Percentiles rank a stretch among this genome's conserved stretches.
These are phyloP conservation scores for Fonsecaea pugnacius DNA, from an alignment of 2,329 filamentous ascomycete species.

Conservation along the genomic window DNA sequence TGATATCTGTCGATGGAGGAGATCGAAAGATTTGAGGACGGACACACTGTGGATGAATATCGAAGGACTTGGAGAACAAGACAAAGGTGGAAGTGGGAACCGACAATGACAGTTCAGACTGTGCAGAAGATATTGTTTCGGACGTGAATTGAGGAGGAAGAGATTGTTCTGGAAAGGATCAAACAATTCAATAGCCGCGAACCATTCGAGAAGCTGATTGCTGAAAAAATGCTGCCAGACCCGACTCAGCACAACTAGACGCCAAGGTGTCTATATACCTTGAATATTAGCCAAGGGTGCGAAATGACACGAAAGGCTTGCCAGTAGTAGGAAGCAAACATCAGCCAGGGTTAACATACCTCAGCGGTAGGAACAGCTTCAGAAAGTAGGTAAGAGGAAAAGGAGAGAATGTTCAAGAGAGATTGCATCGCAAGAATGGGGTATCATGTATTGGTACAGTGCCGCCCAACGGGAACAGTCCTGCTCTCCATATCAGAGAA, in stretches of 20 bases:
- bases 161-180: background rate
- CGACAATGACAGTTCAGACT: background rate
- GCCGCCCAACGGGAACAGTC: slow-evolving; percentile 2
- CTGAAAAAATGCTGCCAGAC: background rate
- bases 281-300: background rate
- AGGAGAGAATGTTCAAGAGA: background rate
- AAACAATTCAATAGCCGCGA: background rate
- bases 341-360: background rate
- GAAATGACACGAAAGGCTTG: background rate
- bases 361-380: background rate
- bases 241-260: background rate
- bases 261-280: background rate
- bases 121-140: background rate
- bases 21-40: background rate
- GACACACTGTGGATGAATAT: background rate
- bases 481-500: background rate
- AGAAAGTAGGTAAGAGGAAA: background rate
- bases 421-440: slow-evolving; percentile 16
- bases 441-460: slow-evolving; percentile 30
- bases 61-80: background rate
- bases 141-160: background rate
- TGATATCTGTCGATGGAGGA: background rate
- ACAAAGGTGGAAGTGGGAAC: background rate
- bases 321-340: background rate
- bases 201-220: background rate